Base-by-base conservation (phyloP, 192 early-diverging fungal species). In the Entomortierella lignicola region DNA sequence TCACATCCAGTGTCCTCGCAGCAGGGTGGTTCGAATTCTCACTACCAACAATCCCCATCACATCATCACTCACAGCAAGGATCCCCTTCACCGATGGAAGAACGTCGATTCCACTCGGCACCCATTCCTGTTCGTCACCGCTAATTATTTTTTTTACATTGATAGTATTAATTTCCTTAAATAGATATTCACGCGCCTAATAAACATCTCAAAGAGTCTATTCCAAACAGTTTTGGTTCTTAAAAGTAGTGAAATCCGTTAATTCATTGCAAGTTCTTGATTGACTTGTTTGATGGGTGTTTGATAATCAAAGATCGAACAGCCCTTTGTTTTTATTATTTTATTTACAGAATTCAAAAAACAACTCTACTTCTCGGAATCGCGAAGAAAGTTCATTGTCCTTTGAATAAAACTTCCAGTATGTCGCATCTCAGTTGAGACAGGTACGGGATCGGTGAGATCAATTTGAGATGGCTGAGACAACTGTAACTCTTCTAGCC, bases 81-180 rank as follows among this genome's bases (percentile, higher is more conserved):
- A 5, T 63, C 68, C 18, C 32, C 68, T 54, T 50, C 61, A n/a
- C 39, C 61, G 26, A 55, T 69, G 50, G 75, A 79, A 0, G 75
- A 79, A 7, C 55, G 75, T 15, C 75, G 75, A 3, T 79, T 79
- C 41, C 75, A 79, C 47, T 79, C 75, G 39, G 75, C 75, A 4
- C 75, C 75, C 23, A 79, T 79, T 20, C 75, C 75, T 48, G 75
- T 79, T 7, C 66, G 75, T 21, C 60, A 74, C 27, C 63, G 74
- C 25, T 58, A 59, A 18, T 52, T 54, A 37, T 37, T 37, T 7
- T 10, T 37, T 37, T 7, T 10, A 37, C 34, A 7, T 37, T 37
- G 10, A 37, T 37, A 7, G 34, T 37, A 37, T 37, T n/a, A n/a
- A 37, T 37, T 37, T 37, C 10, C 10, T 37, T 37, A 37, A 37